Base-by-base conservation (phyloP, 1,284 basidiomycete species). In the Papiliotrema laurentii region DNA sequence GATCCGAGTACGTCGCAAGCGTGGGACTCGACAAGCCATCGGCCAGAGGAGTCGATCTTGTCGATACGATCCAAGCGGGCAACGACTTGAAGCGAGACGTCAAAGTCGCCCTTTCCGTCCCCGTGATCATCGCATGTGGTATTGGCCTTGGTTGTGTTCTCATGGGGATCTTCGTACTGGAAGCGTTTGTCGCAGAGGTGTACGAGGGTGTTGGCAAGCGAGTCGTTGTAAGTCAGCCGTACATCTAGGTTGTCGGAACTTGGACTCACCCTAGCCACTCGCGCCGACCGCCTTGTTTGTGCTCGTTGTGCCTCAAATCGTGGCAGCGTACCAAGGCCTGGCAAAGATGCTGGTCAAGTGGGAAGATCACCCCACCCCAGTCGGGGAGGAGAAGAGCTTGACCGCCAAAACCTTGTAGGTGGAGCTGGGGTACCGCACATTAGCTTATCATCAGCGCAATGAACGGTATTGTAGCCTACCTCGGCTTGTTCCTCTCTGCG, bases 311-410 rank as follows among this genome's bases (percentile, higher is more conserved):
- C 94, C 96, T 0, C 83, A 83, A 52, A 79, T 97, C 28, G 80
- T 94, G n/a, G 79, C 78, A 0, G 70, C 86, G 1, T 94, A 96
- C 74, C 84, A 86, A 56, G 64, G 75, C 0, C 79, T 85, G 41
- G 88, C 89, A 0, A 76, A 76, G 27, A 74, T 77, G 7, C 79
- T 97, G 46, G 94, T 93, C 1, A 74, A 80, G 43, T 96, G 89
- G 88, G 94, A 98, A 74, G 90, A 93, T 65, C 90, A 96, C 67
- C 78, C 81, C 2, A 88, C 89, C 56, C 80, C 86, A 58, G 85
- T 84, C 2, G 80, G 82, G 1, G 83, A 90, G 66, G 81, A 83
- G 53, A 81, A 83, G 14, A 89, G 87, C 6, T 78, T 97, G 28
- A 94, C 93, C 5, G 77, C 88, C 66, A 98, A 98, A 74, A 86